Evolutionary conservation across 805 yeast genomes (phyloP), one percentile per base, ranked within the genome.

Genomic region (Citeromyces nyonsensis): DNA sequence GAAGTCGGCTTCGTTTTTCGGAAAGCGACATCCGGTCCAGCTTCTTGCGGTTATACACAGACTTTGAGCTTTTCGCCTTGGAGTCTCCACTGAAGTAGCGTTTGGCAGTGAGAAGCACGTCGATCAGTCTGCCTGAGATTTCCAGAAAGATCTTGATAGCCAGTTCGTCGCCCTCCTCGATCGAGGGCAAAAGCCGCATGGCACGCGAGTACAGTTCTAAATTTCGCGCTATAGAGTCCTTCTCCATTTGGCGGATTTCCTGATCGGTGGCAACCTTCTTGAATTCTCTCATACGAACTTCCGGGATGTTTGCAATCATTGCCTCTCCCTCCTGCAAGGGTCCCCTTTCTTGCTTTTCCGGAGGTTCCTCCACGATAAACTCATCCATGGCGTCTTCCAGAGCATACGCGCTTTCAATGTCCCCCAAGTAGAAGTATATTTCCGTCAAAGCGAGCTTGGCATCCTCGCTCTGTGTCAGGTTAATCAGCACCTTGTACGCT

Each of bases 101-200:
- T 38, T 76, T 66, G 9, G 82, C 84, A 35, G 75, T 69, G 15
- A 80, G 71, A 47, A 91, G 86, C 37, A 81, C 71, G 45, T 85
- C 94, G 28, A 88, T 72, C 32, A 91, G 61, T 41, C 80, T 94
- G 2, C 82, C 69, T 0, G 88, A 95, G 4, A 74, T 58, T 38
- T 83, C 82, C 40, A 82, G 65, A 97, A 97, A 91, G 2, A 82
- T 69, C 6, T 66, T 60, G 2, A 73, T 65, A 0, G 91, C 80
- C n/a, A 70, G 72, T 10, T 51, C 54, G 39, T 75, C 77, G 3
- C 65, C 70, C 3, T 48, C 42, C 28, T 59, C 64, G 26, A 73
- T 40, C 3, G 70, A 70, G 1, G 55, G 55, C 24, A 61, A 56
- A 32, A 77, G 61, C 34, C 76, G 58, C 12, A 61, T 56, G 54